Percentiles rank a stretch among this genome's conserved stretches.
Evolutionary conservation across 73 alveolate species (phyloP).

Genomic region (Paramecium primaurelia): DNA sequence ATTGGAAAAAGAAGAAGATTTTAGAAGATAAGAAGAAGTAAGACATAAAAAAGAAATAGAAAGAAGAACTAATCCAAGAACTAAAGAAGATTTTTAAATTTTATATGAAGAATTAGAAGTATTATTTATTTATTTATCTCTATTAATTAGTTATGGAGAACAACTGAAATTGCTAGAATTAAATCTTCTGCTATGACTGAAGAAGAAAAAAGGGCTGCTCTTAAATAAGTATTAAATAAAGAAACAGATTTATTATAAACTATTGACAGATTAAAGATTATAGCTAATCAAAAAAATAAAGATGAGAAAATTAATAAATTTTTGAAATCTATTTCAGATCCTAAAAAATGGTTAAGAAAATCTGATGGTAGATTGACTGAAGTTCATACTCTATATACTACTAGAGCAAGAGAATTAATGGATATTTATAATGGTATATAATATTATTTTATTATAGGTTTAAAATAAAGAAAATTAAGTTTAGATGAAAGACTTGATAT

Average conservation of each 20-base stretch:
- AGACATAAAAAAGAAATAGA: conserved; percentile 98
- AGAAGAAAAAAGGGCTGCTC: conserved; percentile 82
- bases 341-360: conserved; percentile 80
- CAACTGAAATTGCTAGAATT: conserved; percentile 91
- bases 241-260: conserved; percentile 97
- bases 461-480: conserved; percentile 74
- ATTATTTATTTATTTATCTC: background rate
- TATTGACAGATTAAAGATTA: conserved; percentile 97
- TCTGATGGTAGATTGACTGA: conserved; percentile 91
- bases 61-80: conserved; percentile 98
- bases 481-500: conserved; percentile 97
- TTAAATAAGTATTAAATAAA: conserved; percentile 93
- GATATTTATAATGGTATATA: conserved; percentile 88
- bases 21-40: conserved; percentile 92
- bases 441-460: background rate
- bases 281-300: conserved; percentile 87
- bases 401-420: conserved; percentile 97
- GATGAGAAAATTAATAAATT: conserved; percentile 93
- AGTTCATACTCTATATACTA: conserved; percentile 95
- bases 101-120: conserved; percentile 96
- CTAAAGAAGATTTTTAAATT: conserved; percentile 94
- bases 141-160: conserved; percentile 70
- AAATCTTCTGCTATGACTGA: conserved; percentile 69
- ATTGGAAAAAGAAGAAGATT: conserved; percentile 88
- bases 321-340: conserved; percentile 92